A percentile compares a stretch with the other conserved stretches of the same genome.
These are phyloP conservation scores for Cytospora schulzeri DNA, from an alignment of 2,329 filamentous ascomycete genomes.

Conservation along the genomic window DNA sequence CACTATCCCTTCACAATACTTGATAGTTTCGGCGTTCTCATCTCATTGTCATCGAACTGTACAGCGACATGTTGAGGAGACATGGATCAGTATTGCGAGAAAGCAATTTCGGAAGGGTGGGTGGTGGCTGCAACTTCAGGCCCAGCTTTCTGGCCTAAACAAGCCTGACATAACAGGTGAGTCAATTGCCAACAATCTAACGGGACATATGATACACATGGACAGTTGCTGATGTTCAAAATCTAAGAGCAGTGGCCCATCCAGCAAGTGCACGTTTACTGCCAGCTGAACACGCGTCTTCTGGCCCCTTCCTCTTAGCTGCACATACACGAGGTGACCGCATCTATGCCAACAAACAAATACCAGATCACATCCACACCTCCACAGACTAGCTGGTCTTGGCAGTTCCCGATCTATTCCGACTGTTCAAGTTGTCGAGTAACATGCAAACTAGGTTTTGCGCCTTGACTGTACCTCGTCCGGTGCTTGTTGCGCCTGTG, in stretches of 20 bases:
- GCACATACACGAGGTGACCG: neutral
- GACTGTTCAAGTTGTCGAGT: no score
- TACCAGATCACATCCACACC: neutral
- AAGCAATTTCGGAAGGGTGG: no score
- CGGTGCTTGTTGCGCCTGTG: neutral
- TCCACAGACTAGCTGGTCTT: neutral
- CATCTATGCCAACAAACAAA: neutral
- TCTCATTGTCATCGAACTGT: no score
- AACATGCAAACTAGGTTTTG: neutral
- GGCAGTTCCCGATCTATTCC: neutral
- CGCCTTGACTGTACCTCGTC: neutral
- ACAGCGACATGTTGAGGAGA: no score
- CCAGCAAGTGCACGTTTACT: neutral
- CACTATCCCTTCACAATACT: conserved; percentile 11
- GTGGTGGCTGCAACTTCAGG: no score
- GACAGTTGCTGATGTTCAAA: neutral
- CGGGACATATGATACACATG: no score
- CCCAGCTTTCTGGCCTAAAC: no score
- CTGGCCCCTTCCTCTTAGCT: neutral
- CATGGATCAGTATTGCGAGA: no score
- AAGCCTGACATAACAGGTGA: no score
- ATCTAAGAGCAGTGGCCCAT: no score
- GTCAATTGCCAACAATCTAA: no score
- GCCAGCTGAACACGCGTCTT: neutral
- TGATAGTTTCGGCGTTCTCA: no score